Evolutionary conservation across 768 basidiomycete species (phyloP), one percentile per base, ranked within the genome.

Genomic region (Pleurotus giganteus): DNA sequence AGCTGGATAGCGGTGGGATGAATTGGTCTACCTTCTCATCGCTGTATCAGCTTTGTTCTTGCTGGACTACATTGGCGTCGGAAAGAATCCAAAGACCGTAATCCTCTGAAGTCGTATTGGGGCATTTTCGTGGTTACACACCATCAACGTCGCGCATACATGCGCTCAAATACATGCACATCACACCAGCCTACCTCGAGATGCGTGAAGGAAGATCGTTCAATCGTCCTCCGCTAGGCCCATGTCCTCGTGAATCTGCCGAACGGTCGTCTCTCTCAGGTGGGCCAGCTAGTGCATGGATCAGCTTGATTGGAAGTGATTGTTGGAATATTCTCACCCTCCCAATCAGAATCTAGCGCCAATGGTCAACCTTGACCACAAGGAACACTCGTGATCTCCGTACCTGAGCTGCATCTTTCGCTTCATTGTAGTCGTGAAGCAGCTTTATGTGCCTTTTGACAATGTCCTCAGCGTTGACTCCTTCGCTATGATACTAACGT

Each of bases 391-490:
- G 15, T 19, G 13, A 21, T 21, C 11, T 11, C 15, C 55, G n/a
- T 57, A 83, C 89, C 83, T 91, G 90, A 0, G 88, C 77, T 3
- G 89, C 90, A 65, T 92, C 90, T 64, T 91, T 91, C 7, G 88
- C 81, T 65, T 91, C 90, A 57, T 91, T 91, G 58, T 91, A 92
- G 32, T 71, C 74, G 66, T 91, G 90, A 31, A 91, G 71, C 3
- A 89, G 72, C 59, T 79, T 80, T 66, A 91, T 91, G 61, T 91
- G 88, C 12, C 73, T 70, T 57, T 84, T 82, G 21, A 87, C 81
- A 6, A 88, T 80, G 46, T 69, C 70, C 39, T 84, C 80, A 0
- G 85, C 79, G 47, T 84, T 79, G 55, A 76, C 74, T 41, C 66
- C 53, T 51, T 65, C 67, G 29, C 78, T 79, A 50, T 27, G 57